Evolutionary conservation across 495 filamentous ascomycete genomes (phyloP).

Genomic region (Trichoderma gamsii): DNA sequence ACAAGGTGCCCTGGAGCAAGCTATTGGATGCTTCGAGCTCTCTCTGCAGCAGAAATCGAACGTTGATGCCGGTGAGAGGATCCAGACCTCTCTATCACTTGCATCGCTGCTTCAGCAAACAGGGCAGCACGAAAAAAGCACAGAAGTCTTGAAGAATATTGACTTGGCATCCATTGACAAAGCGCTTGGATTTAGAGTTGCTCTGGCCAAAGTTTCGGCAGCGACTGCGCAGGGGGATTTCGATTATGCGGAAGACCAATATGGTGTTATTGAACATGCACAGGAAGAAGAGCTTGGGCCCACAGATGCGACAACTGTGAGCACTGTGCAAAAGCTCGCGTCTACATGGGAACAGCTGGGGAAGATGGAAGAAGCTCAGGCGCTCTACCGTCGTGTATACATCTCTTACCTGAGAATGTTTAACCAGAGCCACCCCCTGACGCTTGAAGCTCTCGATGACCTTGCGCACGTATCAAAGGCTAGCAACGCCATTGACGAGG

Average conservation of each 20-base stretch:
- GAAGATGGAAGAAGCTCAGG: slow-evolving; percentile 7
- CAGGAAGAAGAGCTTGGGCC: slow-evolving; percentile 14
- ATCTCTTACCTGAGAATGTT: slow-evolving; percentile 13
- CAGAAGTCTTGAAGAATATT: neutral
- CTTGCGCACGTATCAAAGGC: slow-evolving; percentile 11
- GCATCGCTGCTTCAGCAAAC: slow-evolving; percentile 12
- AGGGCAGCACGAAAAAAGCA: neutral
- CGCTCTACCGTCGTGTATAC: slow-evolving; percentile 16
- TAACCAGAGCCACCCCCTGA: slow-evolving; percentile 12
- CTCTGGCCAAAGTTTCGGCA: neutral
- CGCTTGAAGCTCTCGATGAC: slow-evolving; percentile 14
- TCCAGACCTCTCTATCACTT: slow-evolving; percentile 10
- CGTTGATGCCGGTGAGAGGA: slow-evolving; percentile 7
- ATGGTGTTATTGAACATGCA: slow-evolving; percentile 5
- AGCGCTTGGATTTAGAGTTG: slow-evolving; percentile 9
- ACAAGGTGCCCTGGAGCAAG: slow-evolving; percentile 13
- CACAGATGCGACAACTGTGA: slow-evolving; percentile 13
- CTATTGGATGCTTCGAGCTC: slow-evolving; percentile 17
- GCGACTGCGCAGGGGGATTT: slow-evolving; percentile 4
- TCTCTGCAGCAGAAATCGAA: neutral
- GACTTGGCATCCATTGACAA: slow-evolving; percentile 11
- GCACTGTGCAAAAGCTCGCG: slow-evolving; percentile 15
- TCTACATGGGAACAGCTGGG: slow-evolving; percentile 11
- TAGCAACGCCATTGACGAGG: slow-evolving; percentile 11
- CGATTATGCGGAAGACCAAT: slow-evolving; percentile 11